Base-by-base conservation (phyloP, 2,329 filamentous ascomycete species). In the Cylindrodendrum hubeiense region DNA sequence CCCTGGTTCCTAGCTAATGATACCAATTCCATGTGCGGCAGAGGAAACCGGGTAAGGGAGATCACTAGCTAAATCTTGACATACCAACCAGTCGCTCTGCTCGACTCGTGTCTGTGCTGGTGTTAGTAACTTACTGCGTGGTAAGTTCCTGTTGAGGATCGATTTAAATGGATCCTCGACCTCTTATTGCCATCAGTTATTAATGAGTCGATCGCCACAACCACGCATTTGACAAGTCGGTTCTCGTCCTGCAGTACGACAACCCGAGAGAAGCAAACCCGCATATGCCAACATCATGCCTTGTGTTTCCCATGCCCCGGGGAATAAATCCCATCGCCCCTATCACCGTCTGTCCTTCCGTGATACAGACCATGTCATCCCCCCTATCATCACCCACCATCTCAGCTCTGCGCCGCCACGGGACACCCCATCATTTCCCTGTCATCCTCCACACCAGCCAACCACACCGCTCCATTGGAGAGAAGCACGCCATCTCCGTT, bases 281-380 rank as follows among this genome's bases (percentile, higher is more conserved):
- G 49, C 28, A 53, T 47, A 33, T 49, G 46, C n/a, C 24, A 19
- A 30, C 46, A 49, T 10, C 9, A 34, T 34, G 24, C 19, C 47
- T 24, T 53, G 33, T 61, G 34, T 24, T 50, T 44, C 51, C 44
- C 51, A 50, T 21, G 4, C 8, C 30, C 33, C 51, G 51, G 51
- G 41, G 26, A 62, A 62, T 56, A 50, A 51, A 9, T 28, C 34
- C 19, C 41, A 44, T 55, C 43, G 37, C 41, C 34, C 24, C 34
- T 44, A n/a, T 49, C 12, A 10, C 12, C n/a, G 7, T 33, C 22
- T 26, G n/a, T 47, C 30, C 13, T 24, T 37, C 17, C 12, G 34
- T 34, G 43, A 44, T 46, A 56, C 52, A 30, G 24, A 33, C 9
- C 56, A n/a, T 26, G 19, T 37, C 37, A 21, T 39, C 19, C 21